Percentiles rank a stretch among this genome's conserved stretches.
Evolutionary conservation across 2,329 filamentous ascomycete genomes (phyloP).

Genomic region (Colletotrichum scovillei): DNA sequence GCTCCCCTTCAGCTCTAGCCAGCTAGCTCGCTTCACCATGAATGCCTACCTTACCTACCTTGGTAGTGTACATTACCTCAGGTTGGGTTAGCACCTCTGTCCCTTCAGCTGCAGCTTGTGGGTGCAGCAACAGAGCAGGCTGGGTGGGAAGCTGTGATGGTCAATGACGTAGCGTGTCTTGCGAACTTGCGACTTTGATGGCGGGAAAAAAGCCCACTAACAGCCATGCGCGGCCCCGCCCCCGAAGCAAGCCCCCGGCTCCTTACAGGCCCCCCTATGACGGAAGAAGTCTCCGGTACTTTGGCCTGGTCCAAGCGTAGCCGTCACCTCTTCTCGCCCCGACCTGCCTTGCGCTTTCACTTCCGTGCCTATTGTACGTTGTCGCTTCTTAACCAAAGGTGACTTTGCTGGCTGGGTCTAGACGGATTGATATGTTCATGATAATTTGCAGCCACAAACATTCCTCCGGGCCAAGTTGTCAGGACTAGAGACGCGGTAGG

Average conservation of each 20-base stretch:
- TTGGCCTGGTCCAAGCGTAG: background rate
- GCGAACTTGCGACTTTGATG: conserved; percentile 6
- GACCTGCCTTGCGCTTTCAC: background rate
- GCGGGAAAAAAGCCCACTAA: conserved; percentile 25
- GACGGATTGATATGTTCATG: background rate
- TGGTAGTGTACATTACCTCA: background rate
- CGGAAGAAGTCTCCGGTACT: conserved; percentile 30
- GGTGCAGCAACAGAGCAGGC: background rate
- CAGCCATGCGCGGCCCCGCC: conserved; percentile 20
- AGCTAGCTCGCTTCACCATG: background rate
- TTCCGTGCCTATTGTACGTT: background rate
- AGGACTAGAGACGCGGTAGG: conserved; percentile 1
- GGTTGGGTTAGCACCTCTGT: background rate
- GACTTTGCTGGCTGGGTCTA: no score
- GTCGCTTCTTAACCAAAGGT: no score
- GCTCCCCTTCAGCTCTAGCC: conserved; percentile 15
- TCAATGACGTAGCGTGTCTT: conserved; percentile 36
- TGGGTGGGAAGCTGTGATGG: conserved; percentile 30
- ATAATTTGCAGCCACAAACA: background rate
- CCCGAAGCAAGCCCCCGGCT: conserved; percentile 14
- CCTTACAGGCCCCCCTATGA: conserved; percentile 23
- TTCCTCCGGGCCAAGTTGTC: background rate
- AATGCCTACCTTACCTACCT: background rate
- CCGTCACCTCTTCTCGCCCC: background rate
- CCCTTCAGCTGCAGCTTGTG: conserved; percentile 28